Base-by-base conservation (phyloP, 805 yeast genomes). In the Metschnikowia sp. region DNA sequence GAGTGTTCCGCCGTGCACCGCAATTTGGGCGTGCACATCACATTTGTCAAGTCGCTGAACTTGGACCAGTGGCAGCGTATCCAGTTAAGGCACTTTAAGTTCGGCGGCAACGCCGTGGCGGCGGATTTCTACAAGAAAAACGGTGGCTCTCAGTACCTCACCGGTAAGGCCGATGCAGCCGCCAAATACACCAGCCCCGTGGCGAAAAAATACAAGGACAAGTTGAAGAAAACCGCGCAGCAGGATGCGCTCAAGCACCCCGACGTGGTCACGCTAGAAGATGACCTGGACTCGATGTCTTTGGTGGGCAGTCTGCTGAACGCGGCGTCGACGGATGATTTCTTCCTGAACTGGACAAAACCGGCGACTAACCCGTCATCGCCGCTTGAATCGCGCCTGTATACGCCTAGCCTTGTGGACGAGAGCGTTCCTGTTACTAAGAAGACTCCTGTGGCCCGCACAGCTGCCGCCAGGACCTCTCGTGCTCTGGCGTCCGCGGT, bases 1-100 rank as follows among this genome's bases (percentile, higher is more conserved):
- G 96, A 94, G 66, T 94, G 99, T 68, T 87, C 96, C 45, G 91
- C 98, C 3, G 89, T 86, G 44, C 99, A 94, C 73, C 82, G 99
- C 68, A 90, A 90, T 66, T 69, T 94, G 70, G 99, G 99, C 50
- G 97, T 91, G 34, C 99, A 94, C 66, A 84, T 94, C 60, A 82
- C 97, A 34, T 94, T 94, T 73, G 98, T 94, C 49, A 88, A 90
- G 65, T 88, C 97, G 29, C 81, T 94, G 29, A 87, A 84, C 55
- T 76, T 94, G 72, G 99, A 94, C 69, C 87, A 89, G 65, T 94
- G 99, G 99, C 84, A 91, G 36, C 79, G 90, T 59, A 83, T 81
- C 60, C 96, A 94, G 67, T 76, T 94, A 63, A 82, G 99, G 60
- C 81, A 88, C 64, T 89, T 94, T 81, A 89, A 91, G 64, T 82